phyloP scores from a whole-genome alignment of 441 rosid genomes.

The Hura crepitans region DNA sequence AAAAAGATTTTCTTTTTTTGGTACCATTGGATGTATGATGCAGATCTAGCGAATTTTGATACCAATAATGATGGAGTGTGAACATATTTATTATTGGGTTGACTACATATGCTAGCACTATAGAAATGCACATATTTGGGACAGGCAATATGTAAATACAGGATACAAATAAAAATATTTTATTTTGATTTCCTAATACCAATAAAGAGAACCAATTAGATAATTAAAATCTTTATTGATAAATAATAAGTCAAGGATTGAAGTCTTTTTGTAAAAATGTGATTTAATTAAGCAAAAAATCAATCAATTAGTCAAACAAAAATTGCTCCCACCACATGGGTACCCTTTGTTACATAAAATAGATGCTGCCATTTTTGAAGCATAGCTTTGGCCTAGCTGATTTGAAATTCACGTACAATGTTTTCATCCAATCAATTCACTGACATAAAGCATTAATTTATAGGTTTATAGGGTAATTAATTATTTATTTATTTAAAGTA shows the following conservation, averaged over 20 bases:
- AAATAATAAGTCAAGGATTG: not conserved
- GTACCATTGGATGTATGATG: not conserved
- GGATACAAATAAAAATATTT: not conserved
- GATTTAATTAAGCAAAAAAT: not conserved
- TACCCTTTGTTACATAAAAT: not conserved
- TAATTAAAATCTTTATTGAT: not conserved
- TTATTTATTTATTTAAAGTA: not conserved
- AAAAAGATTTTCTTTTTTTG: no score
- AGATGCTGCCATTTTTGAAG: not conserved
- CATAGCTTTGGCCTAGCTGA: not conserved
- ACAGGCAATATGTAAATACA: not conserved
- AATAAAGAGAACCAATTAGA: not conserved
- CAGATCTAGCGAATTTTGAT: conserved; percentile 6
- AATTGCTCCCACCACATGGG: conserved; percentile 13
- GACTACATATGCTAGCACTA: not conserved
- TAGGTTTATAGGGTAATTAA: not conserved
- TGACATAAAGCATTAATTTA: not conserved
- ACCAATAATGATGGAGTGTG: conserved; percentile 4
- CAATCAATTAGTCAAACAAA: not conserved
- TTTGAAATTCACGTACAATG: not conserved
- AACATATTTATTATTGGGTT: conserved; percentile 19
- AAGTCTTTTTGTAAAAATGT: not conserved
- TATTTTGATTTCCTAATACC: not conserved
- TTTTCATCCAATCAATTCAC: not conserved
- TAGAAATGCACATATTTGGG: not conserved